Evolutionary conservation across 768 basidiomycete species (phyloP).

Genomic region (Tylopilus balloui): DNA sequence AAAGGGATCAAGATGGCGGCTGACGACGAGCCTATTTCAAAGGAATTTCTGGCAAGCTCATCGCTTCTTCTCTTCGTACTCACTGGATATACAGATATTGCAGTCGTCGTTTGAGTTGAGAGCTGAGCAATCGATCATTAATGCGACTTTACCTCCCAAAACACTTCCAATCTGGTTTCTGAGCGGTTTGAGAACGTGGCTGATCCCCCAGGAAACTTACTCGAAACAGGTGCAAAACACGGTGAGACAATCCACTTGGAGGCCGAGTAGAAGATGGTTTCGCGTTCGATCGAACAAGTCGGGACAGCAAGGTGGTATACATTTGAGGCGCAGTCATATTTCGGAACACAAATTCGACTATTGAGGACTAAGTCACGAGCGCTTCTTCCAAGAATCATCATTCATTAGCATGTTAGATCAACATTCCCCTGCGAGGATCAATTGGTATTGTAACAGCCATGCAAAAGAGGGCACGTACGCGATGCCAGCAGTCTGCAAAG

Average conservation of each 20-base stretch:
- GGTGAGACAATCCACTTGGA: neutral
- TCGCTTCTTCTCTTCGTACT: neutral
- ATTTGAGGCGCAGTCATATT: neutral
- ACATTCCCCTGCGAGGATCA: constrained; percentile 40
- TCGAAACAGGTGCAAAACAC: neutral
- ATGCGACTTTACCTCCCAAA: neutral
- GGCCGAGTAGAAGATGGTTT: neutral
- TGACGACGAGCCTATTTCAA: constrained; percentile 13
- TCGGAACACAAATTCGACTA: neutral
- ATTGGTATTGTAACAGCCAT: constrained; percentile 4
- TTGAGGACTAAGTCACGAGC: neutral
- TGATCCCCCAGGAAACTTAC: neutral
- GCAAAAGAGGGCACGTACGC: constrained; percentile 38
- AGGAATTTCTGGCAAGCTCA: neutral
- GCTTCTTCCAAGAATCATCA: neutral
- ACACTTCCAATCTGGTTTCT: too few relatives aligned
- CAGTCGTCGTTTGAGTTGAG: neutral
- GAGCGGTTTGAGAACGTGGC: neutral
- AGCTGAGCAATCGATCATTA: neutral
- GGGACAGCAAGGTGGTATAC: neutral
- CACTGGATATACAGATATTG: neutral
- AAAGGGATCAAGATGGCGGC: constrained; percentile 11
- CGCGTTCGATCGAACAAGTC: neutral
- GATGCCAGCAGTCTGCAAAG: constrained; percentile 56
- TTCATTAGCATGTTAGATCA: constrained; percentile 34